phyloP scores from a whole-genome alignment of 768 basidiomycete genomes.

The Leccinum longicurvipes region DNA sequence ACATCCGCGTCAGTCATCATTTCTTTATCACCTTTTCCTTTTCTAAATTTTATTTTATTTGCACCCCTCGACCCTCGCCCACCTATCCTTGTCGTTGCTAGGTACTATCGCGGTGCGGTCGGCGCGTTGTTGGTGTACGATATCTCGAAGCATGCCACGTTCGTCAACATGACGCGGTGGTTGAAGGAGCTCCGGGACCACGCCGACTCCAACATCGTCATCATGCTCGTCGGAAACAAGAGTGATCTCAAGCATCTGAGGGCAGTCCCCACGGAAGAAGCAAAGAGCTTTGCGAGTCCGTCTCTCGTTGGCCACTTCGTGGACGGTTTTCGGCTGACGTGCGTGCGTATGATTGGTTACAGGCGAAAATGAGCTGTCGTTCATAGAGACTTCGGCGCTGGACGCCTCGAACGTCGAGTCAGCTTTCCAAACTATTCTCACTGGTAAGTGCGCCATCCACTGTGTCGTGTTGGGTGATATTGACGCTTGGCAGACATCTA shows the following conservation, averaged over 20 bases:
- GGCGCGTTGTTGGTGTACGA: slow-evolving; percentile 93
- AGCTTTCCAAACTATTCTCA: slow-evolving; percentile 95
- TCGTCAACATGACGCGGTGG: slow-evolving; percentile 92
- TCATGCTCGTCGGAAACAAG: slow-evolving; percentile 98
- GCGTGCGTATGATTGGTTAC: neutral
- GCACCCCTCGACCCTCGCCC: slow-evolving; percentile 1
- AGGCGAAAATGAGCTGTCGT: slow-evolving; percentile 91
- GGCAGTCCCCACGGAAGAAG: slow-evolving; percentile 97
- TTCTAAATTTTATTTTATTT: neutral
- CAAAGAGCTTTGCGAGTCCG: slow-evolving; percentile 82
- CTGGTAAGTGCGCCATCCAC: slow-evolving; percentile 50
- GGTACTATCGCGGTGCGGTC: slow-evolving; percentile 97
- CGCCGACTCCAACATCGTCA: slow-evolving; percentile 89
- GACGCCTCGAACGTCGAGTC: slow-evolving; percentile 98
- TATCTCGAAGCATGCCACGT: slow-evolving; percentile 92
- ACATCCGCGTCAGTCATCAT: slow-evolving; percentile 75
- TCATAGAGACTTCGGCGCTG: slow-evolving; percentile 99
- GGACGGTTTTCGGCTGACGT: slow-evolving; percentile 2
- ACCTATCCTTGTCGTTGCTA: slow-evolving; percentile 24
- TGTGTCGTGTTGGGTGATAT: neutral
- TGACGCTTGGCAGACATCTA: slow-evolving; percentile 73
- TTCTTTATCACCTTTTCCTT: neutral
- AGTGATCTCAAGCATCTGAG: slow-evolving; percentile 97
- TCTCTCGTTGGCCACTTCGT: slow-evolving; percentile 25
- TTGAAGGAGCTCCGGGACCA: slow-evolving; percentile 96